phyloP scores from a whole-genome alignment of 2,329 filamentous ascomycete species.

The Leptodontidium sp. region DNA sequence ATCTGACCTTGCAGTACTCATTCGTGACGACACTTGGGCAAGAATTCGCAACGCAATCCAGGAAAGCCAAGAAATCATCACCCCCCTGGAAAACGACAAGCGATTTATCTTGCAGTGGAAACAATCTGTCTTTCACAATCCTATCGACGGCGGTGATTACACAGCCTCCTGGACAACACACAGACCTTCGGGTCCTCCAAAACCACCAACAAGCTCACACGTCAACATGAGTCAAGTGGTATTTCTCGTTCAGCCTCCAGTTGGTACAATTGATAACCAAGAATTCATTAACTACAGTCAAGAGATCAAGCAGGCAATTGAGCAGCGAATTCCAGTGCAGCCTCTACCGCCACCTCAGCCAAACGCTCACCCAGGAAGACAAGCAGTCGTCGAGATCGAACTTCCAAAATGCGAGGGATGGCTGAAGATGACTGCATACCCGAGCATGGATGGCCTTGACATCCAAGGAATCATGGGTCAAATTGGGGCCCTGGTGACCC shows the following conservation, averaged over 20 bases:
- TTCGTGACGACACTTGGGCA: neutral
- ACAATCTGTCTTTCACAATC: neutral
- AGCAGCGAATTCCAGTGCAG: neutral
- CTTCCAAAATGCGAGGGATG: neutral
- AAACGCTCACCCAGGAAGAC: neutral
- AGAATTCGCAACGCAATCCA: neutral
- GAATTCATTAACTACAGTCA: neutral
- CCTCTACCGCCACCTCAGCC: neutral
- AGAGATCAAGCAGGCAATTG: neutral
- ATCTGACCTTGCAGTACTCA: neutral
- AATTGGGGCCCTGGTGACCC: neutral
- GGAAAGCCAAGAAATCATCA: neutral
- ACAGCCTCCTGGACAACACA: neutral
- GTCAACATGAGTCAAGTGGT: neutral
- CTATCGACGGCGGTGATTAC: neutral
- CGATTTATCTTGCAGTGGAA: neutral
- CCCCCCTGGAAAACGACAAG: neutral
- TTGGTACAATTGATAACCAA: neutral
- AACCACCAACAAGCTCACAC: neutral
- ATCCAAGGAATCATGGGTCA: neutral
- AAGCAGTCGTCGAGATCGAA: conserved; percentile 2
- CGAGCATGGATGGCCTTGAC: neutral
- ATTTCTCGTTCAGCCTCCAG: neutral
- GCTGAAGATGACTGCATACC: conserved; percentile 5
- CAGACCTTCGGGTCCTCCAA: neutral